Evolutionary conservation across 495 filamentous ascomycete genomes (phyloP).

Genomic region (Aspergillus nanangensis): DNA sequence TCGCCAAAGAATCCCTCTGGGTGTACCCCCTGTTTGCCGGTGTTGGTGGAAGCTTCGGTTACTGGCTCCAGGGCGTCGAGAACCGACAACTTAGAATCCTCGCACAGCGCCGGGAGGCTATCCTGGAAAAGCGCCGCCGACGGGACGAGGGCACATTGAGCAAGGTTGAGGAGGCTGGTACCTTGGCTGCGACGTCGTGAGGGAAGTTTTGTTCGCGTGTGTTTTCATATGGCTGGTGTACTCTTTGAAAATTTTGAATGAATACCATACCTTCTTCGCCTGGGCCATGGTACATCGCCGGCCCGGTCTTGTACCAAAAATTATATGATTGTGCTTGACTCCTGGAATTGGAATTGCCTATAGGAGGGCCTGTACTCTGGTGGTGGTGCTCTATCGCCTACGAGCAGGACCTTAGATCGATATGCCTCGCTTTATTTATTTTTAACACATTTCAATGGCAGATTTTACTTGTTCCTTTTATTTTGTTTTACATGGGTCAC

Average conservation of each 20-base stretch:
- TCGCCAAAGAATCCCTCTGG: constrained; percentile 72
- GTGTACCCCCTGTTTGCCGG: constrained; percentile 87
- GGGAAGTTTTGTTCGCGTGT: neutral
- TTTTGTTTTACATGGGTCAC: neutral
- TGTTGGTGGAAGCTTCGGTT: constrained; percentile 86
- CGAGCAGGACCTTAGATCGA: neutral
- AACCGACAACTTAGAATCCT: constrained; percentile 70
- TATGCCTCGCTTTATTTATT: neutral
- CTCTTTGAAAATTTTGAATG: neutral
- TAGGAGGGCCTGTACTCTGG: neutral
- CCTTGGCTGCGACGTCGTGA: constrained; percentile 37
- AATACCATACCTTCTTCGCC: neutral
- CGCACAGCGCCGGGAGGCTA: constrained; percentile 63
- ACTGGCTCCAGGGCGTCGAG: constrained; percentile 90
- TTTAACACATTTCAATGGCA: neutral
- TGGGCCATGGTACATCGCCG: neutral
- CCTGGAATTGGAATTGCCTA: neutral
- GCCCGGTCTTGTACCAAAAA: neutral
- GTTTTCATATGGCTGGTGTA: neutral
- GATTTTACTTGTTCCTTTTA: neutral
- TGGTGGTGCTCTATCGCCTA: neutral
- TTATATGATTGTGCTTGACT: neutral
- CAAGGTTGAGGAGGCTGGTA: constrained; percentile 32
- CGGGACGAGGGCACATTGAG: constrained; percentile 56
- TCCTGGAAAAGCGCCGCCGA: constrained; percentile 86